Evolutionary conservation across 352 stramenopile species (phyloP), one percentile per base, ranked within the genome.

Genomic region (Phytophthora pisi): DNA sequence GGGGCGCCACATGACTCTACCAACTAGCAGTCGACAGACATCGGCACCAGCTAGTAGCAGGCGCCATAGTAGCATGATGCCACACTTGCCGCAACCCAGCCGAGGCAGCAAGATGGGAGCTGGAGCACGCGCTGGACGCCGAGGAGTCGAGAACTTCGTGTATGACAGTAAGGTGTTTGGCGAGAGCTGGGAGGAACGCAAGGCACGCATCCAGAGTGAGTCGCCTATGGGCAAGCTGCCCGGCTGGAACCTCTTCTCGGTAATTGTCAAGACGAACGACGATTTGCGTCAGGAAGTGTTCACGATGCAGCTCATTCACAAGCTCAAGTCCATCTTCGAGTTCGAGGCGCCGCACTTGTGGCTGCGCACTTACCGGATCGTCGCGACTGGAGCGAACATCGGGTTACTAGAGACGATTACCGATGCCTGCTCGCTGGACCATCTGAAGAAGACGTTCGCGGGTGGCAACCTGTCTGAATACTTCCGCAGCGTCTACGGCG

Each of bases 211-310:
- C 20, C 83, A 80, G 23, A 61, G 50, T 3, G 82, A 76, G 93
- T 96, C 81, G 23, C 87, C 75, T 30, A 92, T 84, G 79, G 91
- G 80, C n/a, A 77, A 89, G 6, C 58, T 90, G 20, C 78, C 86
- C 10, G 92, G 90, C 4, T 98, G 92, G 91, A 79, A 98, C 57
- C 74, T 98, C 9, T 87, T 92, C 40, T 93, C 89, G 11, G 89
- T 98, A 50, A 99, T 99, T 72, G 90, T 99, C 9, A 99, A 99
- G 77, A 98, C 91, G 1, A 98, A 99, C 70, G 97, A 99, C 69
- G 97, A 99, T 61, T 77, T 99, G 58, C 81, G 97, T 0, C 97
- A 99, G 77, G 97, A 99, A 69, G 90, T 98, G 43, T 99, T 99
- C 73, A 95, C 97, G 8, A 97, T 99, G 88, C 96, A 99, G 74